Conservation (phyloP, 371 early-diverging fungal species). For the Mortierella sp. region DNA sequence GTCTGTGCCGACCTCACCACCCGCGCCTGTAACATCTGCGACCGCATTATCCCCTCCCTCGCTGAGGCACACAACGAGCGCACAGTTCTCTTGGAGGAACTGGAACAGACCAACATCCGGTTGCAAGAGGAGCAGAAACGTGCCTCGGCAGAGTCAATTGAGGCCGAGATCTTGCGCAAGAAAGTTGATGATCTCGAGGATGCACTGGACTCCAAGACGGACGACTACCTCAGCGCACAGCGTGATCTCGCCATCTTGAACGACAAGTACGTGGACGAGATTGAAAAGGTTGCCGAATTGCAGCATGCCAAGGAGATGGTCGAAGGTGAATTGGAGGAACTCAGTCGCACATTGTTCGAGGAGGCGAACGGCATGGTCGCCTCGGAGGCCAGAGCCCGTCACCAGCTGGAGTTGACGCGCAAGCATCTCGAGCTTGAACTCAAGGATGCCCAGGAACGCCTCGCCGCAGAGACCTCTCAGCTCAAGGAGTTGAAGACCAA, state of each 20-base stretch:
- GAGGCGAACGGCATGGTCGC: slow-evolving; percentile 95
- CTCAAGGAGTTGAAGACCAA: slow-evolving; percentile 77
- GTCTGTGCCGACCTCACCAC: slow-evolving; percentile 32
- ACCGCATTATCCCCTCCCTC: slow-evolving; percentile 66
- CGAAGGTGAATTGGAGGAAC: slow-evolving; percentile 92
- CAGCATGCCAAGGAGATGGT: slow-evolving; percentile 90
- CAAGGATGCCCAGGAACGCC: slow-evolving; percentile 74
- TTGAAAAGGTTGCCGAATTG: slow-evolving; percentile 90
- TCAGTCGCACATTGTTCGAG: slow-evolving; percentile 90
- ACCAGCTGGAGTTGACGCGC: slow-evolving; percentile 69
- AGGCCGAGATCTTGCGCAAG: slow-evolving; percentile 61
- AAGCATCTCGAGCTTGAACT: slow-evolving; percentile 73
- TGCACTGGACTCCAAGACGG: slow-evolving; percentile 63
- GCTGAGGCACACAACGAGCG: slow-evolving; percentile 66
- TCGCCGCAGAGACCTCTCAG: slow-evolving; percentile 81
- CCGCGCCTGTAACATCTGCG: slow-evolving; percentile 65
- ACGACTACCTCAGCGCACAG: slow-evolving; percentile 64
- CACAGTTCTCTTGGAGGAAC: slow-evolving; percentile 61
- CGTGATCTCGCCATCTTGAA: slow-evolving; percentile 71
- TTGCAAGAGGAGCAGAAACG: slow-evolving; percentile 63
- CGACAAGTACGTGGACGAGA: slow-evolving; percentile 84
- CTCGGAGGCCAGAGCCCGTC: slow-evolving; percentile 78
- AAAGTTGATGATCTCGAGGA: slow-evolving; percentile 63
- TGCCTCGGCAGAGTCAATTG: slow-evolving; percentile 61
- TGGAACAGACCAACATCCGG: slow-evolving; percentile 59